A percentile compares a stretch with the other conserved stretches of the same genome.
These are phyloP conservation scores for Glebionis coronaria DNA, from an alignment of 129 eudicot species.

Conservation along the genomic window DNA sequence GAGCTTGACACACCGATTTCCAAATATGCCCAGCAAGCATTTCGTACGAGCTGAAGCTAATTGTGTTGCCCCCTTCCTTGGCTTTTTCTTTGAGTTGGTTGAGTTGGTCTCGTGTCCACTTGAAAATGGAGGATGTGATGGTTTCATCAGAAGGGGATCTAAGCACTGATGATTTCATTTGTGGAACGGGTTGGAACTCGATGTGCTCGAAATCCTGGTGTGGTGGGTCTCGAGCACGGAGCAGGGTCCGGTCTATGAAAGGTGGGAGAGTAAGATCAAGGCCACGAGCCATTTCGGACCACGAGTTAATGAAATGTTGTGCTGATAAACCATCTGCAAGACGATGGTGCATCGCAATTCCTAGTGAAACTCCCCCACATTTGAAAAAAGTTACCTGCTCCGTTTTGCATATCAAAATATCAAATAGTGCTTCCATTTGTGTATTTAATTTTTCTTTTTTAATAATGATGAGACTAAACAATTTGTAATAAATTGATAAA, in stretches of 20 bases:
- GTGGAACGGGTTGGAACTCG: constrained; percentile 1
- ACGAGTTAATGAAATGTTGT: background rate
- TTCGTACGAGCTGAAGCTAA: background rate
- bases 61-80: constrained; percentile 3
- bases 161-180: background rate
- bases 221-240: constrained; percentile 6
- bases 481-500: too few species aligned
- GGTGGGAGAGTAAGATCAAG: background rate
- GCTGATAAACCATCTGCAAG: background rate
- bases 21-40: constrained; percentile 2
- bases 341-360: background rate
- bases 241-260: background rate
- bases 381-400: background rate
- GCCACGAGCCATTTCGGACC: constrained; percentile 12
- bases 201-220: background rate
- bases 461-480: too few species aligned
- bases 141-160: background rate
- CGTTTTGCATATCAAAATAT: background rate
- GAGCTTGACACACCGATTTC: constrained; percentile 7
- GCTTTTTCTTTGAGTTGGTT: background rate
- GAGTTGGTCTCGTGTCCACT: constrained; percentile 7
- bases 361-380: constrained; percentile 15
- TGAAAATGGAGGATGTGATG: background rate
- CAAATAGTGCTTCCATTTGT: background rate
- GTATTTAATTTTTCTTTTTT: too few species aligned